Evolutionary conservation across 1,284 basidiomycete genomes (phyloP).

Genomic region (Melampsora americana): DNA sequence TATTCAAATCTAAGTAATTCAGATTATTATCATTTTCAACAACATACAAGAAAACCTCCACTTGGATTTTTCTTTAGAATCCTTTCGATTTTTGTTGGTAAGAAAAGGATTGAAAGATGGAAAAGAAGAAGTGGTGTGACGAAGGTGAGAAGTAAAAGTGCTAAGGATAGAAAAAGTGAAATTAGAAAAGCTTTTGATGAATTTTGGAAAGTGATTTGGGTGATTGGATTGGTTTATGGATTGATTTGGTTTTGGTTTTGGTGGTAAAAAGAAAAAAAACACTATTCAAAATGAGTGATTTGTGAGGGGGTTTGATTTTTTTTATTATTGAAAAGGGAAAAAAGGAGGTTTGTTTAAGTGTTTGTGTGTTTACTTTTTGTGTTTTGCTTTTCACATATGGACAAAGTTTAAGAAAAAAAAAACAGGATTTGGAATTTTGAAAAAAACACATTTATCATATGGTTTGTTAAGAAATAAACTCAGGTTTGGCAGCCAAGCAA

Average conservation of each 20-base stretch:
- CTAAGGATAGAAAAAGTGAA: background rate
- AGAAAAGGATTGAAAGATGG: background rate
- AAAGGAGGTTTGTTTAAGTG: background rate
- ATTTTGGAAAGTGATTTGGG: constrained; percentile 9
- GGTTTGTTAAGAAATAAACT: too few relatives aligned
- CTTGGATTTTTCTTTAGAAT: background rate
- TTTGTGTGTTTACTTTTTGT: background rate
- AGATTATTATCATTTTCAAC: background rate
- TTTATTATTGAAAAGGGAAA: background rate
- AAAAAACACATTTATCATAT: too few relatives aligned
- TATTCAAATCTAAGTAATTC: background rate
- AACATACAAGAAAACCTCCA: background rate
- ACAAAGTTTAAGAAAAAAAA: too few relatives aligned
- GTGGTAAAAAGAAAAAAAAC: background rate
- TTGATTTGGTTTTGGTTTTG: background rate
- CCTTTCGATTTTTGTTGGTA: background rate
- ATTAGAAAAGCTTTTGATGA: background rate
- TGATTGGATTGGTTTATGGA: constrained; percentile 15
- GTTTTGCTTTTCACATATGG: too few relatives aligned
- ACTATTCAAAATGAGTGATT: too few relatives aligned
- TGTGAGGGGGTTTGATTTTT: background rate
- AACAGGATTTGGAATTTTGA: too few relatives aligned
- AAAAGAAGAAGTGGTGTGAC: background rate
- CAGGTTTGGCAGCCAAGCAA: too few relatives aligned
- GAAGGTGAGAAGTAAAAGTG: background rate